Conservation (phyloP, 2,329 filamentous ascomycete species). For the Bipolaris oryzae region DNA sequence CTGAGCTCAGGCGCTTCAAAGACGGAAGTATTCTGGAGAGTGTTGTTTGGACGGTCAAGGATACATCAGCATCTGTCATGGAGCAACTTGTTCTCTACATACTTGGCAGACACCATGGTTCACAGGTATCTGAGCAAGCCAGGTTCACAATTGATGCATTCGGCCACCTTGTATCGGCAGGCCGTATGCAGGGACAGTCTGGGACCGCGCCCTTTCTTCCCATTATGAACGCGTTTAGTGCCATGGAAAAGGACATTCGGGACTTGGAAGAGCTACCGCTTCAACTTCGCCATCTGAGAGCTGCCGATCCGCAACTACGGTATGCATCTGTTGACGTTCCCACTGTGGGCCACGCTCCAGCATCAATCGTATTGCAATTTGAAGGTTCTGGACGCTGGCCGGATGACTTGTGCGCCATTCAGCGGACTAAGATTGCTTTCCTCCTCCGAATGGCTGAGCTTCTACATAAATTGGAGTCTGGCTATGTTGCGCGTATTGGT, state of each 20-base stretch:
- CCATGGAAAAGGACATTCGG: conserved; percentile 77
- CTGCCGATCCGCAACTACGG: conserved; percentile 74
- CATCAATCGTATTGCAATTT: conserved; percentile 85
- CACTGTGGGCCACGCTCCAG: conserved; percentile 58
- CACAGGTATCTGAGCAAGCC: conserved; percentile 58
- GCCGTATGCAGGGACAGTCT: conserved; percentile 42
- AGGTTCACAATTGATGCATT: conserved; percentile 56
- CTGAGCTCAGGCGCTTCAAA: conserved; percentile 91
- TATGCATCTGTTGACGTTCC: conserved; percentile 70
- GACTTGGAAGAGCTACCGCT: conserved; percentile 82
- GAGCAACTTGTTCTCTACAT: conserved; percentile 80
- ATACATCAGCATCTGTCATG: conserved; percentile 68
- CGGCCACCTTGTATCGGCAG: conserved; percentile 51
- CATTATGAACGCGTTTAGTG: conserved; percentile 71
- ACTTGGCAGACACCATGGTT: conserved; percentile 70
- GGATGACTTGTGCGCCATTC: conserved; percentile 86
- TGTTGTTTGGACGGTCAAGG: conserved; percentile 75
- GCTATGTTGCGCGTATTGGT: conserved; percentile 72
- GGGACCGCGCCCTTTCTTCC: conserved; percentile 66
- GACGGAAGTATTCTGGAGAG: conserved; percentile 94
- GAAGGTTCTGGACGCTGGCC: conserved; percentile 95
- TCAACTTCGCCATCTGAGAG: conserved; percentile 79
- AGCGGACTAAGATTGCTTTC: conserved; percentile 92
- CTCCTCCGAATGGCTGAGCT: conserved; percentile 74
- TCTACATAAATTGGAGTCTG: conserved; percentile 66